Percentiles rank a stretch among this genome's conserved stretches.
phyloP scores from a whole-genome alignment of 108 stramenopile genomes.

The Cylindrotheca closterium region DNA sequence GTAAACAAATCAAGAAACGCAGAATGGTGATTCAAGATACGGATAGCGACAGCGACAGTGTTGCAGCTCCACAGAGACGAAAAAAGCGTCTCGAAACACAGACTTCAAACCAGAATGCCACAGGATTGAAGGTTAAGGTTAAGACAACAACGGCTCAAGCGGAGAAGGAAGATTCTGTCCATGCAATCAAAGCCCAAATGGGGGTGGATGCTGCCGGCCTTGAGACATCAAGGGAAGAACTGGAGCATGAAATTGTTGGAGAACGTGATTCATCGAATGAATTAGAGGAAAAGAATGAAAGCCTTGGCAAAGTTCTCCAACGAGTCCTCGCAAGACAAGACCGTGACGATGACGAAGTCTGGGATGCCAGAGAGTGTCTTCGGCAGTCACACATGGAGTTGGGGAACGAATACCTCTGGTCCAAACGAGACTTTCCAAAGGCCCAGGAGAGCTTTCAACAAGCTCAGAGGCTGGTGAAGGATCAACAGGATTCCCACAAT shows the following conservation, averaged over 20 bases:
- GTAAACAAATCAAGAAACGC: conserved; percentile 2
- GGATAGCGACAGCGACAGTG: conserved; percentile 25
- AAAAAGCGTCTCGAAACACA: not conserved
- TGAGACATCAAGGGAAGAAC: conserved; percentile 28
- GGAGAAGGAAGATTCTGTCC: conserved; percentile 34
- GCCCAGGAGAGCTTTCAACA: conserved; percentile 30
- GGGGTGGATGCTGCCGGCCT: conserved; percentile 35
- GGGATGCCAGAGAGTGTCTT: conserved; percentile 55
- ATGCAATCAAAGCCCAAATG: conserved; percentile 40
- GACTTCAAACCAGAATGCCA: not conserved
- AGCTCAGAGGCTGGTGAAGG: conserved; percentile 24
- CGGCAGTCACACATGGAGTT: conserved; percentile 41
- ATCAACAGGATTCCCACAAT: conserved; percentile 24
- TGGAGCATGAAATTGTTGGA: conserved; percentile 33
- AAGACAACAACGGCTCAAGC: not conserved
- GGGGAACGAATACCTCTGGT: conserved; percentile 42
- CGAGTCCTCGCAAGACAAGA: conserved; percentile 20
- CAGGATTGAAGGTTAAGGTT: conserved; percentile 30
- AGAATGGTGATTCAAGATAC: conserved; percentile 18
- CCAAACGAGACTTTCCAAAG: conserved; percentile 3
- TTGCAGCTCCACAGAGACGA: not conserved
- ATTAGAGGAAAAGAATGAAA: conserved; percentile 9
- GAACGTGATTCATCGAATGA: conserved; percentile 3
- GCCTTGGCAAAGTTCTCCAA: conserved; percentile 16
- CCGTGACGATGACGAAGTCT: conserved; percentile 35